These are phyloP conservation scores for Trametes sanguinea DNA, from an alignment of 768 basidiomycete species.

Conservation along the genomic window DNA sequence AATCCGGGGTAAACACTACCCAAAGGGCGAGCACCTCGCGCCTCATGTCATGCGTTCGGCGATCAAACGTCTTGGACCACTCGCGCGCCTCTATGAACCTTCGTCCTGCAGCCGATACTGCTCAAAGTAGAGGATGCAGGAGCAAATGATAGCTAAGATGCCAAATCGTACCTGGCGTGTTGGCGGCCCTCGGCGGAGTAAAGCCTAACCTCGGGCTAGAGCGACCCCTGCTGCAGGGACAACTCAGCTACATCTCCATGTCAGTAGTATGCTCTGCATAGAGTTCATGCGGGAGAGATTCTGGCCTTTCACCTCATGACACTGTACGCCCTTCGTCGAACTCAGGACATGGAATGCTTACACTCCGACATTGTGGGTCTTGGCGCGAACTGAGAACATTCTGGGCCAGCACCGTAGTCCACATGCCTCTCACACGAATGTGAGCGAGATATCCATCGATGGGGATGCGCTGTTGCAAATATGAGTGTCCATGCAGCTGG, in stretches of 20 bases:
- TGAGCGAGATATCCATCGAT: slow-evolving; percentile 11
- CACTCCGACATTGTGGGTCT: not conserved
- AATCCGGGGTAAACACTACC: not conserved
- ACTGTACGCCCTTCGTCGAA: no score
- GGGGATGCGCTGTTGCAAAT: not conserved
- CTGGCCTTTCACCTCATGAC: no score
- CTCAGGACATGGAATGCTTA: no score
- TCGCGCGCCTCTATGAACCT: slow-evolving; percentile 2
- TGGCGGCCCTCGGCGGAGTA: slow-evolving; percentile 8
- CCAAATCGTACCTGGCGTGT: not conserved
- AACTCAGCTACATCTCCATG: no score
- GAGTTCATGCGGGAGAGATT: no score
- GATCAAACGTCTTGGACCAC: slow-evolving; percentile 19
- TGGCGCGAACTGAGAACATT: not conserved
- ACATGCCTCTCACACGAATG: not conserved
- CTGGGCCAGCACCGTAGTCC: not conserved
- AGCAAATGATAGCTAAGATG: not conserved
- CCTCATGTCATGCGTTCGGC: slow-evolving; percentile 19
- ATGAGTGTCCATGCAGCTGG: not conserved
- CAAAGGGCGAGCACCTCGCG: slow-evolving; percentile 1
- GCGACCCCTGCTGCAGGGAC: not conserved
- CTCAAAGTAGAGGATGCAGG: not conserved
- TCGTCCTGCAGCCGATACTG: not conserved
- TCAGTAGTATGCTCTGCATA: no score
- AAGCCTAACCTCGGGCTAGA: slow-evolving; percentile 2